phyloP scores from a whole-genome alignment of 108 stramenopile genomes.

The Fistulifera pelliculosa region DNA sequence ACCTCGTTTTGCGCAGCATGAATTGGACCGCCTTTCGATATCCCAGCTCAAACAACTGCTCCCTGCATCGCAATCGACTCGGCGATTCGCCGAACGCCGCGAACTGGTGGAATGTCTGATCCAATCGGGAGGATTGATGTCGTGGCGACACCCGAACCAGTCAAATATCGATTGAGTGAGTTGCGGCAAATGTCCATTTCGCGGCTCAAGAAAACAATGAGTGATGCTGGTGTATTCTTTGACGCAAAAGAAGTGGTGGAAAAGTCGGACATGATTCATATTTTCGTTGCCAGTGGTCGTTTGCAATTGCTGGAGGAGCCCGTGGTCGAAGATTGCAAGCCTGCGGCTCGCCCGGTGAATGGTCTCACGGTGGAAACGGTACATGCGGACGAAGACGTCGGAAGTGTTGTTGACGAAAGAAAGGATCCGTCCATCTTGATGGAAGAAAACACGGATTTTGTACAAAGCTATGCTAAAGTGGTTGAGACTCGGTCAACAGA shows the following conservation, averaged over 20 bases:
- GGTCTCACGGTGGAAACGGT: constrained; percentile 23
- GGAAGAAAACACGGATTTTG: constrained; percentile 3
- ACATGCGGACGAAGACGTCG: constrained; percentile 3
- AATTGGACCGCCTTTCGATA: constrained; percentile 43
- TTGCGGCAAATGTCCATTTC: constrained; percentile 30
- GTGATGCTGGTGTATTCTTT: constrained; percentile 48
- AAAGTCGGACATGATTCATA: constrained; percentile 51
- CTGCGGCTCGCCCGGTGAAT: background rate
- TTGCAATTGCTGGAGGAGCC: constrained; percentile 16
- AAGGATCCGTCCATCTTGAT: background rate
- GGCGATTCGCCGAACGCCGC: background rate
- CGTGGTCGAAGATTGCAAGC: background rate
- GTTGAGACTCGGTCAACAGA: background rate
- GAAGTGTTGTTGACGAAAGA: background rate
- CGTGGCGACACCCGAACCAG: constrained; percentile 42
- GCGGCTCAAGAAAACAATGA: constrained; percentile 35
- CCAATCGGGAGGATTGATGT: constrained; percentile 31
- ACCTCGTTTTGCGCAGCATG: constrained; percentile 50
- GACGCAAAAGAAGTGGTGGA: constrained; percentile 53
- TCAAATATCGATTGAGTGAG: constrained; percentile 24
- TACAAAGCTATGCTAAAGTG: background rate
- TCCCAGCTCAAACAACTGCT: constrained; percentile 29
- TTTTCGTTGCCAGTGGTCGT: constrained; percentile 50
- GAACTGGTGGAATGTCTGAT: constrained; percentile 29
- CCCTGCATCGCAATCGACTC: background rate